Conservation (phyloP, 1,284 basidiomycete species). For the Tylopilus orsonianus region DNA sequence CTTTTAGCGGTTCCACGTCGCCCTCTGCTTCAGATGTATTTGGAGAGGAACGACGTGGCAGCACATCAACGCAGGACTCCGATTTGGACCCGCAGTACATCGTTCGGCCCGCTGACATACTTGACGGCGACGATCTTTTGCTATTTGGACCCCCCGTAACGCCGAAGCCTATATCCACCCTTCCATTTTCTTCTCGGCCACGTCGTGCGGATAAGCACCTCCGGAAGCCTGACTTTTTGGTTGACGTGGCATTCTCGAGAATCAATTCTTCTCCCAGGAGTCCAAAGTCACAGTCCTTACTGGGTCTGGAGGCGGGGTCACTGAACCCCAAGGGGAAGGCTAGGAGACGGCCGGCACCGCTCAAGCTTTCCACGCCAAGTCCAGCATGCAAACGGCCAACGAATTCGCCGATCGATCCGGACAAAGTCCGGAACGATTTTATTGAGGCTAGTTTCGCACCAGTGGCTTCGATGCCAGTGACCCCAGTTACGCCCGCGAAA, state of each 20-base stretch:
- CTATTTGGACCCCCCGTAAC: slow-evolving; percentile 28
- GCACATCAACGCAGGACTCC: slow-evolving; percentile 50
- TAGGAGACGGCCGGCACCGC: slow-evolving; percentile 45
- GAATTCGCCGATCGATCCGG: slow-evolving; percentile 27
- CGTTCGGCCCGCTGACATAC: slow-evolving; percentile 43
- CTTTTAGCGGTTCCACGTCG: slow-evolving; percentile 34
- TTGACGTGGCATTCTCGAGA: slow-evolving; percentile 40
- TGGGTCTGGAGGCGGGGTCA: neutral
- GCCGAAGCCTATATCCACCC: slow-evolving; percentile 36
- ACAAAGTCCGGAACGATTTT: slow-evolving; percentile 26
- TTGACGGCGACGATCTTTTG: slow-evolving; percentile 36
- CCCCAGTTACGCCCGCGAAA: slow-evolving; percentile 3
- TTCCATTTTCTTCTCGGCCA: slow-evolving; percentile 40
- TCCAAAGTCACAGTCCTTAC: slow-evolving; percentile 3
- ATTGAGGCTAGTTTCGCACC: slow-evolving; percentile 30
- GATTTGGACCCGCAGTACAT: slow-evolving; percentile 51
- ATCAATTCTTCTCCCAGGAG: slow-evolving; percentile 16
- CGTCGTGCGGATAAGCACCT: slow-evolving; percentile 41
- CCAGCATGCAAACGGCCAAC: slow-evolving; percentile 18
- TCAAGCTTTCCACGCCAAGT: slow-evolving; percentile 38
- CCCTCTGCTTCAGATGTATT: slow-evolving; percentile 16
- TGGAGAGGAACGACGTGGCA: slow-evolving; percentile 42
- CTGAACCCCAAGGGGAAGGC: slow-evolving; percentile 31
- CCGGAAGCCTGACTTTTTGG: slow-evolving; percentile 40
- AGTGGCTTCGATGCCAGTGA: neutral